Conservation (phyloP, 1,139 yeast species). For the Yamadazyma jaroonii region DNA sequence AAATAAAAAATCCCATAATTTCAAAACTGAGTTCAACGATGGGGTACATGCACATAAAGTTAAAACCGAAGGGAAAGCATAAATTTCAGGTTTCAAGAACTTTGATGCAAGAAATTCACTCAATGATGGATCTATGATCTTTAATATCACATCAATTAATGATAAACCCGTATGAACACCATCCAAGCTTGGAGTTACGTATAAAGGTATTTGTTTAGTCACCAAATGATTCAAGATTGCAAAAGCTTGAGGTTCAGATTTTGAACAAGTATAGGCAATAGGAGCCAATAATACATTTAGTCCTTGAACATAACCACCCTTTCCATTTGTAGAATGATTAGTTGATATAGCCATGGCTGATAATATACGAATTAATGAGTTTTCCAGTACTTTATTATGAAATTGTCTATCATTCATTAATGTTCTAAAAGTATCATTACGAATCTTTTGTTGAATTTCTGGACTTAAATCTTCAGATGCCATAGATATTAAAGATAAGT, state of each 20-base stretch:
- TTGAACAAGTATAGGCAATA: constrained; percentile 63
- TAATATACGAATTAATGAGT: constrained; percentile 62
- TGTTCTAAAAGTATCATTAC: constrained; percentile 86
- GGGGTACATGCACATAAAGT: constrained; percentile 92
- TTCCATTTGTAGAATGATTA: constrained; percentile 24
- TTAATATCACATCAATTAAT: constrained; percentile 67
- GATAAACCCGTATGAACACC: constrained; percentile 82
- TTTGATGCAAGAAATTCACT: constrained; percentile 60
- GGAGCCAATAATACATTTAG: constrained; percentile 89
- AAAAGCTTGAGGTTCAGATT: constrained; percentile 86
- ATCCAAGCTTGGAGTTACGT: constrained; percentile 70
- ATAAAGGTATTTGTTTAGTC: constrained; percentile 67
- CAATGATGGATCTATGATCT: constrained; percentile 71
- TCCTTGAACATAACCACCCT: constrained; percentile 76
- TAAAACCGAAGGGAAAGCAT: constrained; percentile 84
- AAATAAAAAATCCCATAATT: constrained; percentile 86
- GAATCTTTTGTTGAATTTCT: constrained; percentile 63
- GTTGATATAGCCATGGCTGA: constrained; percentile 67
- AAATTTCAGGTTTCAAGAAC: constrained; percentile 74
- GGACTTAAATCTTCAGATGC: constrained; percentile 50
- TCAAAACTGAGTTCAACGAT: constrained; percentile 70
- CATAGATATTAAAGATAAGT: constrained; percentile 50
- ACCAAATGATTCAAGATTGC: constrained; percentile 62
- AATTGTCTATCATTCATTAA: constrained; percentile 72
- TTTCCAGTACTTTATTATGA: constrained; percentile 65